A percentile compares a stretch with the other conserved stretches of the same genome.
Evolutionary conservation across 1,284 basidiomycete genomes (phyloP).

Genomic region (Takashimella koratensis): DNA sequence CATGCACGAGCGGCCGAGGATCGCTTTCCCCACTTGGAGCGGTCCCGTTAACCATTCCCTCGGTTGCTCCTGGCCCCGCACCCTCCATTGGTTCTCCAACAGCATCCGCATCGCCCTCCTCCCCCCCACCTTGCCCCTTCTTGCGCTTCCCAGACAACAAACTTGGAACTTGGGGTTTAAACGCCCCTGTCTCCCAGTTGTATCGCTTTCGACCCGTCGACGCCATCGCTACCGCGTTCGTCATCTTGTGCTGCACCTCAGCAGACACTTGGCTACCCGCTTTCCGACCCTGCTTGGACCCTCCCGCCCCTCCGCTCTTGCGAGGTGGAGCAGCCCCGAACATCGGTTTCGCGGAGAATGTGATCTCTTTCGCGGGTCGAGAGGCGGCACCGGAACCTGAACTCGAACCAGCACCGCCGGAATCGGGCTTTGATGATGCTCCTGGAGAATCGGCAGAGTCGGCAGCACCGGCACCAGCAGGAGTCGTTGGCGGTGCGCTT

Average conservation of each 20-base stretch:
- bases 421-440: background rate
- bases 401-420: background rate
- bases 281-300: slow-evolving; percentile 10
- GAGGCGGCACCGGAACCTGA: background rate
- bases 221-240: slow-evolving; percentile 33
- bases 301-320: slow-evolving; percentile 3
- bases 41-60: background rate
- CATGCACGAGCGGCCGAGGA: too few relatives aligned
- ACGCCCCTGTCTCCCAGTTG: slow-evolving; percentile 32
- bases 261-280: slow-evolving; percentile 20
- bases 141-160: slow-evolving; percentile 18
- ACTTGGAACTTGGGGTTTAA: slow-evolving; percentile 11
- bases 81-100: background rate
- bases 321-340: slow-evolving; percentile 15
- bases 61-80: background rate
- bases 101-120: slow-evolving; percentile 2
- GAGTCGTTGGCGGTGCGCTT: slow-evolving; percentile 5
- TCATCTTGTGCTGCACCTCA: slow-evolving; percentile 39
- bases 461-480: background rate
- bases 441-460: background rate
- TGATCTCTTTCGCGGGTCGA: slow-evolving; percentile 5
- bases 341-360: slow-evolving; percentile 16
- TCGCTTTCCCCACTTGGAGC: too few relatives aligned
- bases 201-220: slow-evolving; percentile 27
- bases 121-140: slow-evolving; percentile 11